These are phyloP conservation scores for Oenanthe sinensis DNA, from an alignment of 129 eudicot genomes.

Conservation along the genomic window DNA sequence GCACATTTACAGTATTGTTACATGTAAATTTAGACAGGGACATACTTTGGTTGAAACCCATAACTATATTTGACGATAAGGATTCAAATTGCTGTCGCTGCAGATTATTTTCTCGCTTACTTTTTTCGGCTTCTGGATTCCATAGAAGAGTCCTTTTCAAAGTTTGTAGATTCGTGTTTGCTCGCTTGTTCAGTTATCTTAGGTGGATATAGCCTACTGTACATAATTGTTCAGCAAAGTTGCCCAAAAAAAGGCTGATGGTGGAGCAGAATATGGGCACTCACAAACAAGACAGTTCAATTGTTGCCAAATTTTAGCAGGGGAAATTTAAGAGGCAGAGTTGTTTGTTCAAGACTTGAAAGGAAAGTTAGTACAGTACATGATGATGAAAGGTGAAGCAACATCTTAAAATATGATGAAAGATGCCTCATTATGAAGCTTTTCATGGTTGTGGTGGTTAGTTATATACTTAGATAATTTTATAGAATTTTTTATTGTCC, in stretches of 20 bases:
- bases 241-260: not conserved
- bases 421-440: slow-evolving; percentile 38
- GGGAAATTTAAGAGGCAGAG: not conserved
- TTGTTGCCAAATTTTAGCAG: slow-evolving; percentile 3
- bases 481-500: slow-evolving; percentile 1
- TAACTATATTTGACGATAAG: not conserved
- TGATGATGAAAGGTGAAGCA: slow-evolving; percentile 64
- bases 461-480: slow-evolving; percentile 11
- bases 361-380: slow-evolving; percentile 32
- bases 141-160: not conserved
- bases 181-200: not conserved
- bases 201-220: not conserved
- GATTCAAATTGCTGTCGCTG: not conserved
- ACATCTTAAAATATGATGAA: slow-evolving; percentile 23
- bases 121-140: not conserved
- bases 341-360: slow-evolving; percentile 24
- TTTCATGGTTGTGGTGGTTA: slow-evolving; percentile 17
- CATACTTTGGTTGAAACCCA: not conserved
- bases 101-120: not conserved
- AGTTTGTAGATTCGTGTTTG: not conserved
- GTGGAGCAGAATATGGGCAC: slow-evolving; percentile 16
- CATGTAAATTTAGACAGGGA: not conserved
- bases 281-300: not conserved
- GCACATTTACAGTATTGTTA: slow-evolving; percentile 16
- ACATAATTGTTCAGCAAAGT: slow-evolving; percentile 1